phyloP scores from a whole-genome alignment of 1,284 basidiomycete genomes.

The Cryptococcus maquisensis region DNA sequence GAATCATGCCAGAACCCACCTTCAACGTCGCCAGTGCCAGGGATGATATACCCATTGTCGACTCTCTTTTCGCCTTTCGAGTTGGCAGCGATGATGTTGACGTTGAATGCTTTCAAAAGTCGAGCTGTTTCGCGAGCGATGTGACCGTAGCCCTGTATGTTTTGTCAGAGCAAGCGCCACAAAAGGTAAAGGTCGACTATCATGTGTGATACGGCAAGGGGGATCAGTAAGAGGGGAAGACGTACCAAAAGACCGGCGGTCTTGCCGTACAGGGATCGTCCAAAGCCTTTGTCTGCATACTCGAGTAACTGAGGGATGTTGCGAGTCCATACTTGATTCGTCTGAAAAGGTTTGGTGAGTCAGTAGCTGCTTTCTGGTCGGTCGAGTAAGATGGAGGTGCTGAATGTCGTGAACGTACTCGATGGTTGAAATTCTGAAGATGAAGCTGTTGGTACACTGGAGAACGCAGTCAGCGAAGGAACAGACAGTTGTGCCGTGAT shows the following conservation, averaged over 20 bases:
- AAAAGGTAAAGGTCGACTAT: neutral
- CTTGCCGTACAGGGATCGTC: constrained; percentile 21
- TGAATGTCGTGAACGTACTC: constrained; percentile 1
- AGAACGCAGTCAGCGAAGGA: neutral
- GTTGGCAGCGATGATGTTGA: constrained; percentile 46
- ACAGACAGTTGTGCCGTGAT: neutral
- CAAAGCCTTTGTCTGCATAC: neutral
- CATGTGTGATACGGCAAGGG: too few species aligned
- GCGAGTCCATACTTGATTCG: constrained; percentile 9
- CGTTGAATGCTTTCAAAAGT: constrained; percentile 38
- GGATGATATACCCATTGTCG: constrained; percentile 45
- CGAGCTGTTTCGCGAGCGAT: constrained; percentile 45
- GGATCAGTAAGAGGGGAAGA: neutral
- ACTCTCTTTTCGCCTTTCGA: constrained; percentile 30
- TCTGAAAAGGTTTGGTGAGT: neutral
- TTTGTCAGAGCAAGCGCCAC: neutral
- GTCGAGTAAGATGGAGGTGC: neutral
- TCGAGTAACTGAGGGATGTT: constrained; percentile 8
- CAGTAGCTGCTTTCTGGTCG: neutral
- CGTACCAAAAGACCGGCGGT: constrained; percentile 25
- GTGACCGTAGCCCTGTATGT: constrained; percentile 30
- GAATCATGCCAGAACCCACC: constrained; percentile 17
- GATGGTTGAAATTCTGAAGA: constrained; percentile 9
- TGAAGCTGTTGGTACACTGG: constrained; percentile 11
- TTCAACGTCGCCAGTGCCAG: constrained; percentile 43